Conservation (phyloP, 2,329 filamentous ascomycete species). For the Phoma sp. region DNA sequence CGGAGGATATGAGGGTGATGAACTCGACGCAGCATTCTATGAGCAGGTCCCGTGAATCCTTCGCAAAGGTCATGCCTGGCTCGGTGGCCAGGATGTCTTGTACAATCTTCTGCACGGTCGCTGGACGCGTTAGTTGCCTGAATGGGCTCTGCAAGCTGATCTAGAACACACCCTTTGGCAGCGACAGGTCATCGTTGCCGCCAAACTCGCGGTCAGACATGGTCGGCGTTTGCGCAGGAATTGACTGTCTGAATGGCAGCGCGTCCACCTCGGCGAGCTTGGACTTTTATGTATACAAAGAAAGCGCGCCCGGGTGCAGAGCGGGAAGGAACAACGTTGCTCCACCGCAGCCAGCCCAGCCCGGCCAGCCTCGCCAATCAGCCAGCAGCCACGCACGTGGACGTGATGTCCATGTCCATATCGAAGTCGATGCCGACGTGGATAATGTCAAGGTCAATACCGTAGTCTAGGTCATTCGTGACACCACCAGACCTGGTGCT, state of each 20-base stretch:
- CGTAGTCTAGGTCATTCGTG: background rate
- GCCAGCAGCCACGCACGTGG: background rate
- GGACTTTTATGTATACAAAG: conserved; percentile 18
- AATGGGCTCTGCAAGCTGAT: background rate
- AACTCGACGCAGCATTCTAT: conserved; percentile 99
- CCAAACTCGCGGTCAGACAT: conserved; percentile 54
- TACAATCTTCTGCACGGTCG: conserved; percentile 82
- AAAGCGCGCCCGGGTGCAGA: conserved; percentile 3
- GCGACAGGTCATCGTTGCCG: conserved; percentile 52
- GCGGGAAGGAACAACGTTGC: conserved; percentile 10
- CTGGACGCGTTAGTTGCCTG: conserved; percentile 47
- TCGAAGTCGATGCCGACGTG: background rate
- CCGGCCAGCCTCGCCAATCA: conserved; percentile 11
- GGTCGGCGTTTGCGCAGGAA: conserved; percentile 28
- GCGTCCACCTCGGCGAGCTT: conserved; percentile 9
- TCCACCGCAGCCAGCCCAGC: background rate
- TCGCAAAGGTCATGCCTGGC: conserved; percentile 83
- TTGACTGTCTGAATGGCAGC: conserved; percentile 8
- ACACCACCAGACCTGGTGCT: conserved; percentile 14
- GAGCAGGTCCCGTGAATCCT: conserved; percentile 90
- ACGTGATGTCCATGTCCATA: no score
- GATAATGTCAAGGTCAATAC: no score
- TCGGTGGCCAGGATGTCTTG: conserved; percentile 85
- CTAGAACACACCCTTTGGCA: conserved; percentile 48
- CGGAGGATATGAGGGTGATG: conserved; percentile 96